Conservation (phyloP, 176 grass and related monocot genomes). For the Zea mays region Zm-B73-REFERENCE-NAM-5.0 NC_050104.1:10302001-10302500, state of each 20-base stretch:
- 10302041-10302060: slow-evolving; percentile 96
- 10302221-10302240: slow-evolving; percentile 32
- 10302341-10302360: slow-evolving; percentile 88
- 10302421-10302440: background rate
- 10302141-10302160: slow-evolving; percentile 72
- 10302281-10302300: slow-evolving; percentile 96
- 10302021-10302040: slow-evolving; percentile 90
- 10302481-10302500: slow-evolving; percentile 70
- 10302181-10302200: slow-evolving; percentile 8
- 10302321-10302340: slow-evolving; percentile 97
- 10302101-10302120: slow-evolving; percentile 82
- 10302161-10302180: slow-evolving; percentile 5
- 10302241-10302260: slow-evolving; percentile 96
- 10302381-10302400: slow-evolving; percentile 59
- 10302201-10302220: slow-evolving; percentile 3
- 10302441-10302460: slow-evolving; percentile 34
- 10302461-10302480: slow-evolving; percentile 65
- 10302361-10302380: slow-evolving; percentile 67
- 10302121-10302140: slow-evolving; percentile 91
- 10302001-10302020: slow-evolving; percentile 90
- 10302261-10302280: slow-evolving; percentile 92
- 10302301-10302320: slow-evolving; percentile 93
- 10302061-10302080: slow-evolving; percentile 73
- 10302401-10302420: slow-evolving; percentile 12
- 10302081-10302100: slow-evolving; percentile 75